Evolutionary conservation across 2,329 filamentous ascomycete species (phyloP).

Genomic region (Waltergamsia citrina): DNA sequence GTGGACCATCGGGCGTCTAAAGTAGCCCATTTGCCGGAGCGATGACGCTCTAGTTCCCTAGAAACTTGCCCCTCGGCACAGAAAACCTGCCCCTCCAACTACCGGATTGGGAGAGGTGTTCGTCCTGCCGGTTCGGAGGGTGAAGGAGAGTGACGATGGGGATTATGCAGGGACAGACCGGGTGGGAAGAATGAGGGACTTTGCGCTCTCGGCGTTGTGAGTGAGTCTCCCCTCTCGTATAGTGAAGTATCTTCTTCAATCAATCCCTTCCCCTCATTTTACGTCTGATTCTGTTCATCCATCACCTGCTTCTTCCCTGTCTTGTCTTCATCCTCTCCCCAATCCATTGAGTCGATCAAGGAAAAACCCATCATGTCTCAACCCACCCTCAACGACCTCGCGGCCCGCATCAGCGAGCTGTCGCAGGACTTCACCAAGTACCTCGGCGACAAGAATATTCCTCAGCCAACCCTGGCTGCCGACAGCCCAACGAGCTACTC

Average conservation of each 20-base stretch:
- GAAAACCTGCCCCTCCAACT: too few species aligned
- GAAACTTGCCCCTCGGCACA: too few species aligned
- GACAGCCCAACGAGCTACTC: constrained; percentile 32
- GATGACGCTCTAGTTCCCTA: background rate
- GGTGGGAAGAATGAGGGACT: too few species aligned
- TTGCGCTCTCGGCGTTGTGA: too few species aligned
- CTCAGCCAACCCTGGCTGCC: constrained; percentile 28
- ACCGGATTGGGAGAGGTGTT: too few species aligned
- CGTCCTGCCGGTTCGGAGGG: too few species aligned
- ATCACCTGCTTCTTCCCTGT: constrained; percentile 3
- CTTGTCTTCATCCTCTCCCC: background rate
- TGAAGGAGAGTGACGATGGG: too few species aligned
- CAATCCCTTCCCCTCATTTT: background rate
- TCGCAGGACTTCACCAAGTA: constrained; percentile 27
- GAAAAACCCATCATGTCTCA: constrained; percentile 13
- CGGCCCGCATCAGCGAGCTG: constrained; percentile 33
- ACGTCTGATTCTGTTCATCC: background rate
- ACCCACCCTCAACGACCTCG: constrained; percentile 29
- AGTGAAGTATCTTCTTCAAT: constrained; percentile 1
- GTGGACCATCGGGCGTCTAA: background rate
- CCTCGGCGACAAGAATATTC: constrained; percentile 30
- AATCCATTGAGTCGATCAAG: constrained; percentile 1
- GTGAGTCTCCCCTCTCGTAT: background rate
- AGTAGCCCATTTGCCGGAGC: background rate
- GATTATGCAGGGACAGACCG: too few species aligned